Evolutionary conservation across 1,284 basidiomycete genomes (phyloP).

Genomic region (Trametes polyzona): DNA sequence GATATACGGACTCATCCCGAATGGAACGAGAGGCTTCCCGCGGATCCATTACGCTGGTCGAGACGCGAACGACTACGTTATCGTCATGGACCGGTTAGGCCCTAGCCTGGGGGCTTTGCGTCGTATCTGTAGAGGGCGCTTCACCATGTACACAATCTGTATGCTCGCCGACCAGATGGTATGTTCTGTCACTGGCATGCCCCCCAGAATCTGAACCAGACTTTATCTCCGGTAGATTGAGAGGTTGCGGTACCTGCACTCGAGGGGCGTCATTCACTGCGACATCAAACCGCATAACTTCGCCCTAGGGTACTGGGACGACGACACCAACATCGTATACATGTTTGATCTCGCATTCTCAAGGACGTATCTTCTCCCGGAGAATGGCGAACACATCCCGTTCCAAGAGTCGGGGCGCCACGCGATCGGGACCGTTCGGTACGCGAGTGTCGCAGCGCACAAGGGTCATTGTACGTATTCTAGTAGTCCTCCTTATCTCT

Average conservation of each 20-base stretch:
- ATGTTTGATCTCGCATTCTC: slow-evolving; percentile 23
- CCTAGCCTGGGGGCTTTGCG: slow-evolving; percentile 16
- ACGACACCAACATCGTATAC: slow-evolving; percentile 5
- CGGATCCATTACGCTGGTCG: slow-evolving; percentile 13
- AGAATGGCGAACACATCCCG: slow-evolving; percentile 21
- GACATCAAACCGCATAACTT: slow-evolving; percentile 28
- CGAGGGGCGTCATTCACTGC: slow-evolving; percentile 21
- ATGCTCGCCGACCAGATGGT: slow-evolving; percentile 25
- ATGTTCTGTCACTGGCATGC: not conserved
- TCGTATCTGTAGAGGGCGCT: slow-evolving; percentile 20
- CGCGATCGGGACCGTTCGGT: slow-evolving; percentile 13
- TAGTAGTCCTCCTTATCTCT: not conserved
- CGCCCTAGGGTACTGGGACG: slow-evolving; percentile 18
- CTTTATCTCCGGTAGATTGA: not conserved
- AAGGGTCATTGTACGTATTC: slow-evolving; percentile 3
- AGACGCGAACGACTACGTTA: slow-evolving; percentile 10
- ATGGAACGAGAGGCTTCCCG: too few relatives aligned
- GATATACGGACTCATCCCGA: too few relatives aligned
- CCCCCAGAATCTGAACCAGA: not conserved
- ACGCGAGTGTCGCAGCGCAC: slow-evolving; percentile 17
- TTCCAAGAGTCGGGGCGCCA: slow-evolving; percentile 1
- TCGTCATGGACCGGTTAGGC: slow-evolving; percentile 28
- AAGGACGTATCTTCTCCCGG: slow-evolving; percentile 15
- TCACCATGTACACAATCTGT: slow-evolving; percentile 22
- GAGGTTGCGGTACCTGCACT: slow-evolving; percentile 4